phyloP scores from a whole-genome alignment of 1,284 basidiomycete species.

The Melampsora larici-populina region DNA sequence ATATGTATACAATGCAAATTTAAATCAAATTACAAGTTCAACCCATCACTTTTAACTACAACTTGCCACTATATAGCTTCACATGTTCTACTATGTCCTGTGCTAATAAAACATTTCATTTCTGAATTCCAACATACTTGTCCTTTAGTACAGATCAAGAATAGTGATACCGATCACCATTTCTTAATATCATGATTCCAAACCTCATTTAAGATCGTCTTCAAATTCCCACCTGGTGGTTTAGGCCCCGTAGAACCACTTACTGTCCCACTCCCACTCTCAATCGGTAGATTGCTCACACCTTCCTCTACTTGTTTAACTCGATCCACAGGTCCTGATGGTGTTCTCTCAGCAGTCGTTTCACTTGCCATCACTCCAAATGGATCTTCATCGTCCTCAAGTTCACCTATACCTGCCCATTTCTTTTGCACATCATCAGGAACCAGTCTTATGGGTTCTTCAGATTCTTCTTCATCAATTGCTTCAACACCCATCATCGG shows the following conservation, averaged over 20 bases:
- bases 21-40: too few species aligned
- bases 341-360: neutral
- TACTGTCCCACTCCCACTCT: neutral
- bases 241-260: neutral
- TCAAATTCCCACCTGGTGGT: neutral
- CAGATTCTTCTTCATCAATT: conserved; percentile 40
- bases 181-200: conserved; percentile 3
- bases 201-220: neutral
- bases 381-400: conserved; percentile 8
- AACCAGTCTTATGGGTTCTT: neutral
- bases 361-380: conserved; percentile 13
- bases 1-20: too few species aligned
- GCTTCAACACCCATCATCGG: conserved; percentile 41
- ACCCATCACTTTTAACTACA: too few species aligned
- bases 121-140: too few species aligned
- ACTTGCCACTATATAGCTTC: too few species aligned
- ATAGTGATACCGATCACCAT: neutral
- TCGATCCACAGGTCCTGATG: neutral
- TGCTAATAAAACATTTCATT: too few species aligned
- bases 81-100: too few species aligned
- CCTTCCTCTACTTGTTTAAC: neutral
- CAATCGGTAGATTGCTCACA: neutral
- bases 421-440: neutral
- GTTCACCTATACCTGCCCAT: neutral
- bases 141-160: too few species aligned